Evolutionary conservation across 192 early-diverging fungal species (phyloP).

Genomic region (Rhizoclosmatium sp.): DNA sequence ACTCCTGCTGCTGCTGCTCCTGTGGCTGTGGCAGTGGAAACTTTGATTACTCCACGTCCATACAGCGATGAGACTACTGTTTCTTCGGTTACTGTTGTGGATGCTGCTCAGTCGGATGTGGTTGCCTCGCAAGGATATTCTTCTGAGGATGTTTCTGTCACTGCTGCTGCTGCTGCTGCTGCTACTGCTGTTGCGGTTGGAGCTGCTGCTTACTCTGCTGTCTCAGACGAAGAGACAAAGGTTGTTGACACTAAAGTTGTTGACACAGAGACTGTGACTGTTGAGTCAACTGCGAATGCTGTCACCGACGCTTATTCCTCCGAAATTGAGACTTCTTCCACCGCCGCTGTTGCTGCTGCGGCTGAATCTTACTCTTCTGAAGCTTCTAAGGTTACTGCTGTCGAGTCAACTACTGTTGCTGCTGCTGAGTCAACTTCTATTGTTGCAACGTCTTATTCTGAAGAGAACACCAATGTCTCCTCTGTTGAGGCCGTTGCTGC

Average conservation of each 20-base stretch:
- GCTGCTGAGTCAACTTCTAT: background rate
- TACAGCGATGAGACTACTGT: background rate
- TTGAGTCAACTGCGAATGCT: background rate
- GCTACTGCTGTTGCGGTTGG: background rate
- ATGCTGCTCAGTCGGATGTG: background rate
- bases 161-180: background rate
- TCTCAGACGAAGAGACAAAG: background rate
- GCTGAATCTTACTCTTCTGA: background rate
- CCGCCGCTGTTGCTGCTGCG: background rate
- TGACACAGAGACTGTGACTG: background rate
- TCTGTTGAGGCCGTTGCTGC: background rate
- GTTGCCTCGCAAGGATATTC: slow-evolving; percentile 1
- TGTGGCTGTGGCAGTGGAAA: background rate
- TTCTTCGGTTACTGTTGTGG: background rate
- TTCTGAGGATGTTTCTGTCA: background rate
- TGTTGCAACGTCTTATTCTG: background rate
- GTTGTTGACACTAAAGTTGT: background rate
- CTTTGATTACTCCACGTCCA: no score
- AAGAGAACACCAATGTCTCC: background rate
- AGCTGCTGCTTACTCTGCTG: background rate
- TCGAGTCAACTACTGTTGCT: background rate
- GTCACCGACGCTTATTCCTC: background rate
- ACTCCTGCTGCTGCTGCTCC: background rate
- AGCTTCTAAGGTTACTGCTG: background rate
- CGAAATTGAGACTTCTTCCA: background rate